Evolutionary conservation across 148 eudicot genomes (phyloP).

Genomic region (Pharnaceum exiguum): DNA sequence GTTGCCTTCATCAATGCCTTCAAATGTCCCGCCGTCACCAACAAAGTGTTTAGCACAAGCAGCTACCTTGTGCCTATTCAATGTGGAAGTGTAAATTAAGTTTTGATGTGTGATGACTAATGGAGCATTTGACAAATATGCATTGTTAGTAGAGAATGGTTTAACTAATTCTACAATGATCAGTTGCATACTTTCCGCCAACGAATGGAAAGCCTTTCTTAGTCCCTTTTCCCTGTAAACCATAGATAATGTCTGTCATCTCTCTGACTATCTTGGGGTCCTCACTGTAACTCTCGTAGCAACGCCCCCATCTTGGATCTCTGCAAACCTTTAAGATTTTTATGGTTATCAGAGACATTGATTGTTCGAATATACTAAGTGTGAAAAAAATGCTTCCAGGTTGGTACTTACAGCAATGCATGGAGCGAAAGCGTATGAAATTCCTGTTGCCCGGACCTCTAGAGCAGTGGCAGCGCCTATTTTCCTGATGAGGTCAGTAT

Average conservation of each 20-base stretch:
- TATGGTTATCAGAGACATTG: neutral
- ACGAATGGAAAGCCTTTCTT: too few species aligned
- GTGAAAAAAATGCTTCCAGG: neutral
- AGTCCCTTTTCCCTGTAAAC: too few species aligned
- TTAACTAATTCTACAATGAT: too few species aligned
- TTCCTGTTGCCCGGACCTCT: slow-evolving; percentile 34
- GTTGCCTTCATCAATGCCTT: slow-evolving; percentile 24
- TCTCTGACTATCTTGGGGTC: slow-evolving; percentile 31
- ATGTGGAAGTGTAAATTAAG: neutral
- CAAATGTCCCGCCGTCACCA: slow-evolving; percentile 30
- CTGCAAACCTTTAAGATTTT: slow-evolving; percentile 21
- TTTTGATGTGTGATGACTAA: neutral
- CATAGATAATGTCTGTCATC: slow-evolving; percentile 33
- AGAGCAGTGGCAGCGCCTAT: slow-evolving; percentile 34
- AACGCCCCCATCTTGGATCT: slow-evolving; percentile 41
- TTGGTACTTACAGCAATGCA: slow-evolving; percentile 24
- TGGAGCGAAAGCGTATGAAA: slow-evolving; percentile 27
- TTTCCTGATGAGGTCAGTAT: slow-evolving; percentile 23
- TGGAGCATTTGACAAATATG: neutral
- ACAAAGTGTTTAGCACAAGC: slow-evolving; percentile 36
- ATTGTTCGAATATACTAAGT: neutral
- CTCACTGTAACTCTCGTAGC: slow-evolving; percentile 37
- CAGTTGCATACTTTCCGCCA: too few species aligned
- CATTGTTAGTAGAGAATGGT: neutral
- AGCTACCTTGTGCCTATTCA: slow-evolving; percentile 24